Base-by-base conservation (phyloP, 2,329 filamentous ascomycete species). In the Phialophora chinensis region DNA sequence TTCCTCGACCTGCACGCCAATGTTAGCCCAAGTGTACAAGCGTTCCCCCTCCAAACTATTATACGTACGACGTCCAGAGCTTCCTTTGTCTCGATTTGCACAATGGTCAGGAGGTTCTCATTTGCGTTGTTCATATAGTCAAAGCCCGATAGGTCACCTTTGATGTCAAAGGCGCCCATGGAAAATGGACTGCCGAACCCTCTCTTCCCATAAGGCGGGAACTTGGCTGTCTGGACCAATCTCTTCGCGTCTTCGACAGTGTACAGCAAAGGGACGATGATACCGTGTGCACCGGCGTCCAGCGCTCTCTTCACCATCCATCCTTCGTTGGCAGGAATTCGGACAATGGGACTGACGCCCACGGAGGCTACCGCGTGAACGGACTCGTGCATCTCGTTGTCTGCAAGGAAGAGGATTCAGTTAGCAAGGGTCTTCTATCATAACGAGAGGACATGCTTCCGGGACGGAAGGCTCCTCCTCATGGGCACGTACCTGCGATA, bases 291-390 rank as follows among this genome's bases (percentile, higher is more conserved):
- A 44, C 86, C 86, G 53, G 84, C 77, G 71, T 88, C 86, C 44
- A 88, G 79, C 11, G 86, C 86, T 59, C 86, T 78, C 74, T 88
- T 88, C 65, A 88, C 84, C 85, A 87, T 86, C 85, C 85, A 87
- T 56, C 82, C 79, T 76, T 88, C 84, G 63, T 86, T 86, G 29
- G 84, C 84, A 14, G 84, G 80, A 50, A 88, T 83, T 60, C 78
- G 75, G 23, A 83, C 79, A 61, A 83, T 77, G 1, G 79, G 79
- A 66, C 79, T 81, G 44, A 79, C 78, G 25, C 79, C 78, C 54
- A 75, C 76, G 20, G 75, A 74, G 10, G 79, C 77, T 68, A 82
- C 78, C 8, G 80, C 80, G 49, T 81, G 82, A 11, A 86, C 83
- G 57, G 82, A 80, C 73, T 86, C 83, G 70, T 86, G 84, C 85